Percentiles rank a stretch among this genome's conserved stretches.
Evolutionary conservation across 73 alveolate species (phyloP).

Genomic region (Halteria grandinella): DNA sequence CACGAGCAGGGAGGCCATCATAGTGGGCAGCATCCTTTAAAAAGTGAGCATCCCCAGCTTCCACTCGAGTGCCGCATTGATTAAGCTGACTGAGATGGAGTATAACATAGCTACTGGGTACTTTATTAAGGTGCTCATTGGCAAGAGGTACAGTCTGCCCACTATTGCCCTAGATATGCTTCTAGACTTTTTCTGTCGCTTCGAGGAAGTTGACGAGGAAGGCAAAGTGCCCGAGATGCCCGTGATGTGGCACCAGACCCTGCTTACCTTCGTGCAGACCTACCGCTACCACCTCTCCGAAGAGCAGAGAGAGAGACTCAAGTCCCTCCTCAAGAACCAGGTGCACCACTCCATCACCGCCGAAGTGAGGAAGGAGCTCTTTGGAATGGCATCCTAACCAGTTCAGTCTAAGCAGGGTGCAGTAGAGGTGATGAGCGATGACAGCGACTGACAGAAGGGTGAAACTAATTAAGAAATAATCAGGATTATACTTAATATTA

Average conservation of each 20-base stretch:
- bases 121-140: constrained; percentile 88
- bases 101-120: constrained; percentile 85
- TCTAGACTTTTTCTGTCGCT: constrained; percentile 84
- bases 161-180: constrained; percentile 84
- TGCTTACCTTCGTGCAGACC: constrained; percentile 70
- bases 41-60: constrained; percentile 89
- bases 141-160: constrained; percentile 95
- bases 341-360: constrained; percentile 30
- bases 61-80: constrained; percentile 92
- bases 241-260: constrained; percentile 93
- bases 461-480: too few species aligned
- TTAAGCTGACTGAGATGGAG: constrained; percentile 80
- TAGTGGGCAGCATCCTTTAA: constrained; percentile 87
- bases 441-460: too few species aligned
- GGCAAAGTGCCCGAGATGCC: constrained; percentile 80
- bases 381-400: neutral
- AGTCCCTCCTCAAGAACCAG: constrained; percentile 45
- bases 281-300: constrained; percentile 45
- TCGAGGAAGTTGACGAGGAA: constrained; percentile 53
- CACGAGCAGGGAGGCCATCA: constrained; percentile 94
- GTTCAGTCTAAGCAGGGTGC: too few species aligned
- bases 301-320: constrained; percentile 42
- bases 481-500: too few species aligned
- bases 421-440: too few species aligned
- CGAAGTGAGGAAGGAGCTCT: constrained; percentile 40